These are phyloP conservation scores for Globisporangium paroecandrum DNA, from an alignment of 352 stramenopile species.

Conservation along the genomic window DNA sequence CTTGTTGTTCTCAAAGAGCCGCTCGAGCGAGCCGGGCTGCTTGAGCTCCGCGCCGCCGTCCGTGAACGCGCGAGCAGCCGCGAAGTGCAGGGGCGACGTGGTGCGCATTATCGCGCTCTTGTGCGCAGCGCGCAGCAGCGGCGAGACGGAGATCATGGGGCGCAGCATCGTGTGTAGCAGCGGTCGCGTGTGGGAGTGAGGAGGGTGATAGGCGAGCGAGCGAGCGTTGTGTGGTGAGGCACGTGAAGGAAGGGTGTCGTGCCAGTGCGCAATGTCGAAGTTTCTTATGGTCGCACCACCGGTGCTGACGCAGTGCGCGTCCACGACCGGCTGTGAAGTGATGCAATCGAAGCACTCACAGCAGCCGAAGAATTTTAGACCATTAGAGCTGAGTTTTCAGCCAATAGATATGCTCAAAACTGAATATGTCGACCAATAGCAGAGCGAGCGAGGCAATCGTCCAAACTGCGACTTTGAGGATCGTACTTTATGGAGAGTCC, in stretches of 20 bases:
- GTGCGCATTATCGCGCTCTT: constrained; percentile 4
- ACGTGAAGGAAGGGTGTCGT: not conserved
- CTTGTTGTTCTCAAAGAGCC: constrained; percentile 45
- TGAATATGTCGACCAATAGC: not conserved
- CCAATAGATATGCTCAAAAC: not conserved
- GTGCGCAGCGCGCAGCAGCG: constrained; percentile 4
- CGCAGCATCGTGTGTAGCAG: not conserved
- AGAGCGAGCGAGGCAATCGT: not conserved
- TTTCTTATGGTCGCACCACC: constrained; percentile 4
- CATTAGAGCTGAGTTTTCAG: not conserved
- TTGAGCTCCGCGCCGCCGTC: constrained; percentile 9
- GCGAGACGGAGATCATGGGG: not conserved
- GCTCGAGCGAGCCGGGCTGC: not conserved
- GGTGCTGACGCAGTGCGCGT: constrained; percentile 5
- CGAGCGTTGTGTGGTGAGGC: not conserved
- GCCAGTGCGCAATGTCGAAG: constrained; percentile 6
- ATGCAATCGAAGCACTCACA: not conserved
- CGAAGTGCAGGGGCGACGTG: not conserved
- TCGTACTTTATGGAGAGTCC: not conserved
- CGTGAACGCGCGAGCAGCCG: not conserved
- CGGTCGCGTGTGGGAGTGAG: not conserved
- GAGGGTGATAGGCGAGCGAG: not conserved
- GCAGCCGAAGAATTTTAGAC: not conserved
- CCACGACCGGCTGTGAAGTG: not conserved
- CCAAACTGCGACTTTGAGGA: not conserved